Base-by-base conservation (phyloP, 1,284 basidiomycete genomes). In the Apiotrichum akiyoshidainum region DNA sequence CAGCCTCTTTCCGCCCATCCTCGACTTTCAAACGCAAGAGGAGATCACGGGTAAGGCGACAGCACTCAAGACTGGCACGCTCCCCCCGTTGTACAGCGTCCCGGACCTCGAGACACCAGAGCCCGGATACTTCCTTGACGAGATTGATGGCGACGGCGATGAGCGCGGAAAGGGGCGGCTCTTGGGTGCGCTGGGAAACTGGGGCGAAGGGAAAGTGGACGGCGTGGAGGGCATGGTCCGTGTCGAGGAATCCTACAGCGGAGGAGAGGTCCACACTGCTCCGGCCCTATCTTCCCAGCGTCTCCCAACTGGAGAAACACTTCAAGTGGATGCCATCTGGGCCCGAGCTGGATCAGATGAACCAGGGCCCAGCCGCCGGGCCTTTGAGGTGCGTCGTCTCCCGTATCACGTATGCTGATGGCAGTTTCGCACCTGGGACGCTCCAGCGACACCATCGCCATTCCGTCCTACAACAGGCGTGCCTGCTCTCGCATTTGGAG, bases 401-500 rank as follows among this genome's bases (percentile, higher is more conserved):
- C 19, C 1, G n/a, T 37, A 10, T 22, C 9, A 13, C n/a, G 1
- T 11, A 17, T 1, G 21, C 53, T 55, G 46, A 51, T 21, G 12
- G 9, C 34, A 61, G 60, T 45, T 54, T 2, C 49, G 48, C n/a
- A 61, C 45, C 10, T 59, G 58, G 48, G 48, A 50, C 5, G 11
- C 48, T 7, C 48, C 48, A 13, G 21, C 13, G 11, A 50, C 31
- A 4, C 37, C 37, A 6, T 50, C 48, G 12, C 48, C 48, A 5
- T 40, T 33, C 21, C 19, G 37, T 31, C 34, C 48, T 7, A 13
- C 16, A 4, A 8, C 19, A 35, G 17, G 46, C 26, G 45, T 9
- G 1, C 47, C 33, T 16, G 14, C 48, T 2, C 52, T 51, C n/a
- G 53, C 51, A 19, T 75, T 75, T 47, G 73, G 73, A 22, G 49